Base-by-base conservation (phyloP, 129 eudicot genomes). In the Flaveria bidentis region DNA sequence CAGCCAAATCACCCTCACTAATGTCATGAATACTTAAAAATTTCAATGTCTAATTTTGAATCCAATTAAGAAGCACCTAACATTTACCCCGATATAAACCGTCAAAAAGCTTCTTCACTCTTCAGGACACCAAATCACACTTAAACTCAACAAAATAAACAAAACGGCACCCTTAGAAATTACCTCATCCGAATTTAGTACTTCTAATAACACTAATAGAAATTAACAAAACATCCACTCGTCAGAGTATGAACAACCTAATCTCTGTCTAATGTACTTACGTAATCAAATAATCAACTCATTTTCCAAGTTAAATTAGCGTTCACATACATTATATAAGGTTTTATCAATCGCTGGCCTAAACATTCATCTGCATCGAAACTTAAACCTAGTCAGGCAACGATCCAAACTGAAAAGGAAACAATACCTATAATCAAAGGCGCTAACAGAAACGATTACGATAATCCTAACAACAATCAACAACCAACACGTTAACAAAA, bases 201-300 rank as follows among this genome's bases (percentile, higher is more conserved):
- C 10, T 50, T 28, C 41, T 4, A 15, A 50, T 26, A 22, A 45
- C 16, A 61, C 46, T 66, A 45, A 61, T 18, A 74, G 41, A 74
- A 44, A 76, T 51, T 23, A 22, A 76, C 46, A 36, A 67, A 55
- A 44, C 69, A 67, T 53, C 60, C 60, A 28, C 47, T 53, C 26
- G 41, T 76, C 74, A 42, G 25, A 57, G 41, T 39, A 23, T 25
- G n/a, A 13, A 14, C 42, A 26, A 44, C 20, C 6, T 53, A 46
- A 26, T 13, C 60, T 46, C 44, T 58, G 36, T 9, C 47, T 30
- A 30, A 49, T 71, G 62, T 50, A 50, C 61, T 50, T 17, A 9
- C 76, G 4, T n/a, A 36, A 2, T 36, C 39, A n/a, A 76, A 51
- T 42, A 14, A 51, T 33, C 18, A 45, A 13, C n/a, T 20, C 30